These are phyloP conservation scores for Yarrowia osloensis DNA, from an alignment of 805 yeast genomes.

Conservation along the genomic window DNA sequence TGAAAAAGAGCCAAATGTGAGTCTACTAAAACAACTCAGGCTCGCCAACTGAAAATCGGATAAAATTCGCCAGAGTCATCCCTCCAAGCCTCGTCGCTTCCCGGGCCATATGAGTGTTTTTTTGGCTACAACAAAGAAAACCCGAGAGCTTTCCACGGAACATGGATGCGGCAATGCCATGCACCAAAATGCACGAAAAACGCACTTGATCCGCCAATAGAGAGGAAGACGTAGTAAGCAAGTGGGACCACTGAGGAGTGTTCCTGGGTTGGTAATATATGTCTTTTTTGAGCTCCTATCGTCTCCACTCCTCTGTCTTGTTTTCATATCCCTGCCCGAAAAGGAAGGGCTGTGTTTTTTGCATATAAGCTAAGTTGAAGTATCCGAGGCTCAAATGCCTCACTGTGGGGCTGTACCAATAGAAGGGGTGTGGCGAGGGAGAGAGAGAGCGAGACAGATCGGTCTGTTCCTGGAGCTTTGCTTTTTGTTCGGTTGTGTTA, in stretches of 20 bases:
- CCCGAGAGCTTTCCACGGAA: slow-evolving; percentile 11
- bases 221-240: background rate
- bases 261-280: no score
- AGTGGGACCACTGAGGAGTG: background rate
- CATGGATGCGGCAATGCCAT: slow-evolving; percentile 19
- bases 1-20: no score
- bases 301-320: no score
- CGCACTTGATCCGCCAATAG: slow-evolving; percentile 5
- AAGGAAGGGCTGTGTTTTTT: background rate
- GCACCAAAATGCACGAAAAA: background rate
- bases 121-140: background rate
- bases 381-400: slow-evolving; percentile 4
- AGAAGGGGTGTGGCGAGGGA: no score
- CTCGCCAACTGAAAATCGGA: no score
- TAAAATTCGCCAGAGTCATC: no score
- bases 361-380: background rate
- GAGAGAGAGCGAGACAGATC: no score
- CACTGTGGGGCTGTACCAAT: background rate
- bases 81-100: background rate
- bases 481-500: background rate
- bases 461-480: no score
- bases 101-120: background rate
- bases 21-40: no score
- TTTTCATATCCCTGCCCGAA: background rate
- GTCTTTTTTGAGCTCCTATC: no score